phyloP scores from a whole-genome alignment of 352 stramenopile species.

The Phytophthora boehmeriae region DNA sequence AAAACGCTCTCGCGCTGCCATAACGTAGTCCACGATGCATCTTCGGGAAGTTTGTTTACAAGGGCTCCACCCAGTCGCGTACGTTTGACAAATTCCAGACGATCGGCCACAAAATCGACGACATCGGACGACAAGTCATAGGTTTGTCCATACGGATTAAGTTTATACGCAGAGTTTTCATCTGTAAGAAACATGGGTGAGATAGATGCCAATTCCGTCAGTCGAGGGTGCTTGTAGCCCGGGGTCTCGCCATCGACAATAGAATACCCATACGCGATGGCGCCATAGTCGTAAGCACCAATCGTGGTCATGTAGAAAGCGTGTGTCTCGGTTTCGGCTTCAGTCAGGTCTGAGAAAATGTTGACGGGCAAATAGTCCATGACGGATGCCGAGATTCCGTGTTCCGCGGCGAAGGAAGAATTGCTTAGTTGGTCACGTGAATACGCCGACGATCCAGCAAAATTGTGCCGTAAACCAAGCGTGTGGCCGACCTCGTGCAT shows the following conservation, averaged over 20 bases:
- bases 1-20: slow-evolving; percentile 55
- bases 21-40: slow-evolving; percentile 56
- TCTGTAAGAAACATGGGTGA: slow-evolving; percentile 72
- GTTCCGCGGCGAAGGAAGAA: slow-evolving; percentile 44
- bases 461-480: slow-evolving; percentile 88
- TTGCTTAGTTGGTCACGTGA: slow-evolving; percentile 64
- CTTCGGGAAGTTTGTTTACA: slow-evolving; percentile 49
- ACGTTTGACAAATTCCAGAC: slow-evolving; percentile 50
- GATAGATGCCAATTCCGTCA: slow-evolving; percentile 48
- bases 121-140: slow-evolving; percentile 68
- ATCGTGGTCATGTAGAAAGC: slow-evolving; percentile 75
- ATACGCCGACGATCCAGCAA: slow-evolving; percentile 62
- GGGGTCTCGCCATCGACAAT: slow-evolving; percentile 49
- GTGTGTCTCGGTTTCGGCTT: slow-evolving; percentile 38
- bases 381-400: slow-evolving; percentile 70
- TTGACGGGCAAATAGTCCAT: slow-evolving; percentile 91
- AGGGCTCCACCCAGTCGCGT: slow-evolving; percentile 39
- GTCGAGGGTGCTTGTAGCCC: slow-evolving; percentile 41
- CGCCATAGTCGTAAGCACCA: slow-evolving; percentile 78
- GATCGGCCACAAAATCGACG: slow-evolving; percentile 63
- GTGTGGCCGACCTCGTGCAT: slow-evolving; percentile 92
- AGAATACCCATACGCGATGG: slow-evolving; percentile 88
- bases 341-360: slow-evolving; percentile 75
- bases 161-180: slow-evolving; percentile 44
- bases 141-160: slow-evolving; percentile 57